phyloP scores from a whole-genome alignment of 1,284 basidiomycete genomes.

The Rhodofomes roseus region DNA sequence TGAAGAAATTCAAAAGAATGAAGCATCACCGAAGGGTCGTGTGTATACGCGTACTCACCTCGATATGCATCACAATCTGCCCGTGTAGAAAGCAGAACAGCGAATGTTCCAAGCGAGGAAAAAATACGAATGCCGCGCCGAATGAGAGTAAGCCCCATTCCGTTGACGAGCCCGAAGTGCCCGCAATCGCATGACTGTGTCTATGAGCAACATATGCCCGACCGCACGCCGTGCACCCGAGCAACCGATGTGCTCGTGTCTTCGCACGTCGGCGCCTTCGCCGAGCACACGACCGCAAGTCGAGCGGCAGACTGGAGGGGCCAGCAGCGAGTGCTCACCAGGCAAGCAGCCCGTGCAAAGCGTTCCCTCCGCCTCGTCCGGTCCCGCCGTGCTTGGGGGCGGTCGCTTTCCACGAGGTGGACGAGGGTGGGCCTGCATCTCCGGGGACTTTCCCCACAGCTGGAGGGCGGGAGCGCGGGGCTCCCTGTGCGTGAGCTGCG shows the following conservation, averaged over 20 bases:
- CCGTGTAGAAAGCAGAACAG: slow-evolving; percentile 30
- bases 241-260: slow-evolving; percentile 64
- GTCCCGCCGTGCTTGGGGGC: slow-evolving; percentile 44
- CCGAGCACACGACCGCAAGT: slow-evolving; percentile 30
- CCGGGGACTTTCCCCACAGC: slow-evolving; percentile 94
- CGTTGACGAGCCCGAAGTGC: slow-evolving; percentile 50
- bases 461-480: slow-evolving; percentile 35
- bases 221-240: slow-evolving; percentile 36
- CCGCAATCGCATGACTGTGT: slow-evolving; percentile 82
- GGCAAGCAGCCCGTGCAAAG: slow-evolving; percentile 23
- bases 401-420: slow-evolving; percentile 62
- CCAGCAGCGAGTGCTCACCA: slow-evolving; percentile 29
- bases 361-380: slow-evolving; percentile 45
- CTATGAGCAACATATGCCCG: slow-evolving; percentile 74
- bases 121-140: slow-evolving; percentile 43
- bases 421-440: slow-evolving; percentile 63
- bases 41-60: slow-evolving; percentile 32
- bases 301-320: slow-evolving; percentile 53
- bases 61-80: slow-evolving; percentile 2
- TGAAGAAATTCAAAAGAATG: slow-evolving; percentile 79
- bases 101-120: slow-evolving; percentile 52
- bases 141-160: slow-evolving; percentile 88
- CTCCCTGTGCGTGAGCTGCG: slow-evolving; percentile 75
- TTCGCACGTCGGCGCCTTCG: slow-evolving; percentile 53
- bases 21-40: slow-evolving; percentile 21